phyloP scores from a whole-genome alignment of 2,329 filamentous ascomycete genomes.

The Penicillium sp. region DNA sequence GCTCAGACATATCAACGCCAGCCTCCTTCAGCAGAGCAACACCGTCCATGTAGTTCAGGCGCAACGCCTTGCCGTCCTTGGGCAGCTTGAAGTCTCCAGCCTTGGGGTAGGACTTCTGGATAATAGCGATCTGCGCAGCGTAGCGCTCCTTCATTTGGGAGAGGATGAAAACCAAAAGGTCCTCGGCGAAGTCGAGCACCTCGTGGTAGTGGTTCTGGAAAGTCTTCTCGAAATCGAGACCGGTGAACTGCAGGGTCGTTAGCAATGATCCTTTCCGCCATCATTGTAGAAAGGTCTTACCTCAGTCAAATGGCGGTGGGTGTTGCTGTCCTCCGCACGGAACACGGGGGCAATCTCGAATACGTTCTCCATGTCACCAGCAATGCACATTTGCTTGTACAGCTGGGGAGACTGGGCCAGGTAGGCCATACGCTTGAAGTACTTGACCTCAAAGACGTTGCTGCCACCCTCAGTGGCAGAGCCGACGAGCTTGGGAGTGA shows the following conservation, averaged over 20 bases:
- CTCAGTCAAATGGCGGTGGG: conserved; percentile 64
- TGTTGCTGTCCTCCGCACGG: conserved; percentile 67
- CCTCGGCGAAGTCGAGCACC: conserved; percentile 49
- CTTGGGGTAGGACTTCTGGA: conserved; percentile 50
- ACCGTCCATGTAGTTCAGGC: conserved; percentile 51
- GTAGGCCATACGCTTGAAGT: conserved; percentile 79
- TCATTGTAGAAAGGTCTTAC: conserved; percentile 27
- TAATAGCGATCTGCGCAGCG: conserved; percentile 45
- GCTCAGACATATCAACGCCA: conserved; percentile 50
- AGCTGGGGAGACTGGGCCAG: conserved; percentile 65
- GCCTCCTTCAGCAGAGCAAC: conserved; percentile 49
- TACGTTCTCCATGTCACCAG: conserved; percentile 61
- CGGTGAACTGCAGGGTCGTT: conserved; percentile 43
- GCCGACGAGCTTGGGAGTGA: conserved; percentile 84
- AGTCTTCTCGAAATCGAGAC: conserved; percentile 54
- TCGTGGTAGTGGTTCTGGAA: conserved; percentile 52
- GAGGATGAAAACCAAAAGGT: conserved; percentile 51
- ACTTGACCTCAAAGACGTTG: conserved; percentile 86
- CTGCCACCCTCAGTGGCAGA: conserved; percentile 89
- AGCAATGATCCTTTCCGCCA: conserved; percentile 7
- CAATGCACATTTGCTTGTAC: conserved; percentile 68
- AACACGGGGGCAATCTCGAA: conserved; percentile 67
- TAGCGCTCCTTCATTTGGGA: conserved; percentile 45
- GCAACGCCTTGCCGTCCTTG: conserved; percentile 49
- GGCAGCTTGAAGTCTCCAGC: conserved; percentile 51